Conservation (phyloP, 306 rosid genomes). For the Malus sylvestris region DNA sequence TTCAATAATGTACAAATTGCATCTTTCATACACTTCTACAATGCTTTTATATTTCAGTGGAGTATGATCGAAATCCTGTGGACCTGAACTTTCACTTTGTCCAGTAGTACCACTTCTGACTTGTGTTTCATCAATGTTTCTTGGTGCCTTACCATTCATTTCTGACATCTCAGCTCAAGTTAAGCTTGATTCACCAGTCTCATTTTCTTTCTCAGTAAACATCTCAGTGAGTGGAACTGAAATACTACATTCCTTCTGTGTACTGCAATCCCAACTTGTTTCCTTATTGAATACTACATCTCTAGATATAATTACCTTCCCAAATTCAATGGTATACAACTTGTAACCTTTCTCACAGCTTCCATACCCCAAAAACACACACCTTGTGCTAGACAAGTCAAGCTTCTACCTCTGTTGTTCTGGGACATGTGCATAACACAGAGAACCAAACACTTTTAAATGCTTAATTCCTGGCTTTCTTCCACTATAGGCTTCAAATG, state of each 20-base stretch:
- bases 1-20: too few relatives aligned
- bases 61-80: too few relatives aligned
- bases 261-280: neutral
- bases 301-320: too few relatives aligned
- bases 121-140: too few relatives aligned
- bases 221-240: neutral
- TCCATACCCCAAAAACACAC: neutral
- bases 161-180: neutral
- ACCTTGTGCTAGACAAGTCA: neutral
- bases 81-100: too few relatives aligned
- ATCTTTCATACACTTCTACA: too few relatives aligned
- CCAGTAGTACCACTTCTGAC: accelerated
- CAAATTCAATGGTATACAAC: too few relatives aligned
- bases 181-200: neutral
- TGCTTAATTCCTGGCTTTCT: neutral
- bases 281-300: too few relatives aligned
- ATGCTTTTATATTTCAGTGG: too few relatives aligned
- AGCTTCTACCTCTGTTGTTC: neutral
- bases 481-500: neutral
- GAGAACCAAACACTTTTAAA: neutral
- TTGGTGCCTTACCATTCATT: neutral
- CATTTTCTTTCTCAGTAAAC: neutral
- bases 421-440: neutral
- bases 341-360: neutral
- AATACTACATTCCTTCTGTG: neutral